Evolutionary conservation across 805 yeast species (phyloP).

Genomic region (Barnettozyma wickerhamii): DNA sequence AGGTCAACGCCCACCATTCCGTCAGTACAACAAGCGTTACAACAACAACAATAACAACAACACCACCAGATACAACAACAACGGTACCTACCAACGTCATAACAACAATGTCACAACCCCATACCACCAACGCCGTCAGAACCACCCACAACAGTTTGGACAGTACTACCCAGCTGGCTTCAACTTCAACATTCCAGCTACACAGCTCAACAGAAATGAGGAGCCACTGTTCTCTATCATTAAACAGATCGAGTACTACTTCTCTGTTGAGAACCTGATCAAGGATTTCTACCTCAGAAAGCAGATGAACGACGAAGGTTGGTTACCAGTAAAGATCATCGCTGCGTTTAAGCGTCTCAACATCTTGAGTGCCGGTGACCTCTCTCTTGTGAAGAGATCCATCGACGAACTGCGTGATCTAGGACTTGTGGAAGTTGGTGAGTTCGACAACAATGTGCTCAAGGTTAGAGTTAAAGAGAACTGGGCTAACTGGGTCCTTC

Average conservation of each 20-base stretch:
- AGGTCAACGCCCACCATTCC: conserved; percentile 17
- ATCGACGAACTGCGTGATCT: conserved; percentile 39
- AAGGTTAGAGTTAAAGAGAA: conserved; percentile 57
- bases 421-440: conserved; percentile 33
- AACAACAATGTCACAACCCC: conserved; percentile 8
- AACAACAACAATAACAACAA: conserved; percentile 17
- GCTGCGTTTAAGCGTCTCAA: conserved; percentile 75
- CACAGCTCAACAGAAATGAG: conserved; percentile 10
- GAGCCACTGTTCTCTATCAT: conserved; percentile 21
- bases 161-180: conserved; percentile 2
- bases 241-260: conserved; percentile 84
- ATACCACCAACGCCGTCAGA: conserved; percentile 13
- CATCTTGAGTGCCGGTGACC: conserved; percentile 55
- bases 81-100: conserved; percentile 10
- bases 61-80: conserved; percentile 12
- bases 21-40: conserved; percentile 22
- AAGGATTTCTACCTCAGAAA: conserved; percentile 80
- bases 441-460: conserved; percentile 38
- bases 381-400: conserved; percentile 49
- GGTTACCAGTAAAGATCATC: conserved; percentile 57
- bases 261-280: conserved; percentile 79
- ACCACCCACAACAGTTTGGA: conserved; percentile 3
- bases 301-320: conserved; percentile 76
- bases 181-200: conserved; percentile 1
- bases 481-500: conserved; percentile 68